phyloP scores from a whole-genome alignment of 345 rosid genomes.

The Camelina laxa region DNA sequence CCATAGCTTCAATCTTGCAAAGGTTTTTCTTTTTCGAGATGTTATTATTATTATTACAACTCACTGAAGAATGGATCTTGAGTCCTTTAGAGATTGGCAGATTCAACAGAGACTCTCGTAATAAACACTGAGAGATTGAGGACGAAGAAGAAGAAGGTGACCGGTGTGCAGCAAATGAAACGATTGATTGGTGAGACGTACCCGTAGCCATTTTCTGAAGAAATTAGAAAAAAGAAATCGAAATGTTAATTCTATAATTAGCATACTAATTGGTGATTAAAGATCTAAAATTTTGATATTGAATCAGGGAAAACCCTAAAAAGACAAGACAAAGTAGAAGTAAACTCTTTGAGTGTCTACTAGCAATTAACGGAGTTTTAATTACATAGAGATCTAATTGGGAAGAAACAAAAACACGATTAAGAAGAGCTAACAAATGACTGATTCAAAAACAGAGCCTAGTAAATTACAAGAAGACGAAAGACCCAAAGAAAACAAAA shows the following conservation, averaged over 20 bases:
- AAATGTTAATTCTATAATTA: neutral
- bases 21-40: conserved; percentile 43
- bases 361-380: neutral
- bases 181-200: conserved; percentile 56
- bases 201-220: conserved; percentile 70
- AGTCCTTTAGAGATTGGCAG: conserved; percentile 45
- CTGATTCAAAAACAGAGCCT: neutral
- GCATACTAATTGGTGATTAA: neutral
- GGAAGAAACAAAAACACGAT: neutral
- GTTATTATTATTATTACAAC: neutral
- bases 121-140: conserved; percentile 43
- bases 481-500: conserved; percentile 1
- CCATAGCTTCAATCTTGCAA: conserved; percentile 53
- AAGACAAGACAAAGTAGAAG: neutral
- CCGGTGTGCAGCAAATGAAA: conserved; percentile 46
- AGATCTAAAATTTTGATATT: neutral
- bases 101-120: conserved; percentile 43
- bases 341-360: neutral
- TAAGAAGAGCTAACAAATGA: neutral
- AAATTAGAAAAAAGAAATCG: too few species aligned
- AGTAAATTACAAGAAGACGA: neutral
- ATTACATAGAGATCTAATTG: neutral
- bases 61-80: conserved; percentile 44
- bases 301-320: conserved; percentile 5
- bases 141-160: conserved; percentile 27